A percentile compares a stretch with the other conserved stretches of the same genome.
Conservation (phyloP, 106 monocot genomes). For the Dendrobium catenatum region DNA sequence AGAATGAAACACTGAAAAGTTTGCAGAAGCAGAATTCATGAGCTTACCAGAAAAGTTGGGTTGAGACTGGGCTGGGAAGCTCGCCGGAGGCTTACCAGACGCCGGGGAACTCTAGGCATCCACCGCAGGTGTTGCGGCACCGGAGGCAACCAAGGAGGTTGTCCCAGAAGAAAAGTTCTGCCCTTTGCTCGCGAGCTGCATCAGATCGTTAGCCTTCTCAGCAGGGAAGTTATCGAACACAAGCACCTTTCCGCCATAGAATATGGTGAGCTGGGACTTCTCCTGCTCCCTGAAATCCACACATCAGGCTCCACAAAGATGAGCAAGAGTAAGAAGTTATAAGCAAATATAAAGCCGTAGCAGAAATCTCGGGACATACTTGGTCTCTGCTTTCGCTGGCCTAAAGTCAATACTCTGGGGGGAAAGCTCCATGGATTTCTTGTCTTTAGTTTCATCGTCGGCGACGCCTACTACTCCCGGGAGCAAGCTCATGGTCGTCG, state of each 20-base stretch:
- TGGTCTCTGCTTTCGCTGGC: not conserved
- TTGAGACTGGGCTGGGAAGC: not conserved
- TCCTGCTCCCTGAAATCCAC: conserved; percentile 11
- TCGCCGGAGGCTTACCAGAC: not conserved
- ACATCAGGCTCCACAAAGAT: too few relatives aligned
- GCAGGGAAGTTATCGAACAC: conserved; percentile 54
- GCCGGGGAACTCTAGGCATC: not conserved
- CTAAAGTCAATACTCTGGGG: conserved; percentile 11
- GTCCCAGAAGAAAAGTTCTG: not conserved
- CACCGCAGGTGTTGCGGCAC: not conserved
- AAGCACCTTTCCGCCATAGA: conserved; percentile 50
- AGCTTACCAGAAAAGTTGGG: conserved; percentile 1
- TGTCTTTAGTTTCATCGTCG: not conserved
- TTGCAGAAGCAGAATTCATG: not conserved
- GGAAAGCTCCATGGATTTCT: conserved; percentile 8
- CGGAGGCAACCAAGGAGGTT: not conserved
- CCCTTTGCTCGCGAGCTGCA: conserved; percentile 24
- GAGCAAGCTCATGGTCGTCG: conserved; percentile 34
- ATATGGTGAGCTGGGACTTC: conserved; percentile 41
- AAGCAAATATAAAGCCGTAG: not conserved
- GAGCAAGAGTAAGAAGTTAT: not conserved
- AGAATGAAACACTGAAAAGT: not conserved
- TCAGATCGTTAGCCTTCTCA: conserved; percentile 45
- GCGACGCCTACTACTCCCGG: conserved; percentile 11
- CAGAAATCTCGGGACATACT: not conserved